A percentile compares a stretch with the other conserved stretches of the same genome.
Conservation (phyloP, 345 rosid species). For the Gossypium stocksii region DNA sequence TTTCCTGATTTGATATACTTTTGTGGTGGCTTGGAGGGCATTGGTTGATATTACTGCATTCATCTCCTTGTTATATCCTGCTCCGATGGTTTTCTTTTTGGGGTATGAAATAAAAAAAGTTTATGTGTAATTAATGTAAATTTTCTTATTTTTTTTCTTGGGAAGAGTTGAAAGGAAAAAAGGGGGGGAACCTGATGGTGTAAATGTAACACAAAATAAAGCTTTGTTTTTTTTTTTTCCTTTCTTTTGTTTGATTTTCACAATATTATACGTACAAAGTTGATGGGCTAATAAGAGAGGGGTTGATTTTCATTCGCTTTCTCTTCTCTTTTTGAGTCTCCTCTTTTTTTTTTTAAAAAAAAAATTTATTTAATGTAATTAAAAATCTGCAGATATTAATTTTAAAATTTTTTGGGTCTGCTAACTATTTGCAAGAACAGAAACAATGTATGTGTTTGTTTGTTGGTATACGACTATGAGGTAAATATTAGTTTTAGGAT, state of each 20-base stretch:
- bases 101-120: not conserved
- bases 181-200: not conserved
- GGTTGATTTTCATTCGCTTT: not conserved
- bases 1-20: not conserved
- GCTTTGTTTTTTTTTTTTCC: not conserved
- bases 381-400: not conserved
- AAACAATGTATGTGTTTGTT: not conserved
- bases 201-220: not conserved
- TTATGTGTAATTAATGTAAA: not conserved
- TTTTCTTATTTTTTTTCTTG: not conserved
- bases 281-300: not conserved
- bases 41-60: not conserved
- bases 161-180: not conserved
- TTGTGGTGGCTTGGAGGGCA: not conserved
- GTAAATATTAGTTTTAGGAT: not conserved
- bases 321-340: not conserved
- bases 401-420: not conserved
- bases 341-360: not conserved
- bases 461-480: not conserved
- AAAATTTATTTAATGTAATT: not conserved
- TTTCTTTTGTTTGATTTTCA: not conserved
- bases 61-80: not conserved
- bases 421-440: not conserved
- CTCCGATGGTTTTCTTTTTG: not conserved
- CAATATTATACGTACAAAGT: not conserved